phyloP scores from a whole-genome alignment of 1,139 yeast genomes.

The Maudiozyma humilis region DNA sequence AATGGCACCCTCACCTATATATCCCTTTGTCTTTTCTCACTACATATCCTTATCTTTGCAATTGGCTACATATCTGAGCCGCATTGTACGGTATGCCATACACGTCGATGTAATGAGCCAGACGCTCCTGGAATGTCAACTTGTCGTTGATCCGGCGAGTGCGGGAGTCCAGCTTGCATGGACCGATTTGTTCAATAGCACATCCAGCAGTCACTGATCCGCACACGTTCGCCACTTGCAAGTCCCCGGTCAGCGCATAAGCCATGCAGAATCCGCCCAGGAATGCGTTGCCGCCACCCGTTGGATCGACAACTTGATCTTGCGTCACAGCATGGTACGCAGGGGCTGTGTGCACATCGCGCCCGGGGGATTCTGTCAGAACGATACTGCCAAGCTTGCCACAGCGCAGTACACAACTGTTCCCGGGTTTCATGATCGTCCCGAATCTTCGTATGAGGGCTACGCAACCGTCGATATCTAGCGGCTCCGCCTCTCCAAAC shows the following conservation, averaged over 20 bases:
- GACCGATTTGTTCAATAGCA: constrained; percentile 69
- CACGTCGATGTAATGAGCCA: constrained; percentile 14
- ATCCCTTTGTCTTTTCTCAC: background rate
- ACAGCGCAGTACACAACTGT: constrained; percentile 49
- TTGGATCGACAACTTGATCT: constrained; percentile 65
- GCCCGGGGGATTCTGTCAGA: constrained; percentile 28
- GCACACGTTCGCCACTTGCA: constrained; percentile 50
- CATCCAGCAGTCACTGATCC: constrained; percentile 77
- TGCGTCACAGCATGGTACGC: constrained; percentile 52
- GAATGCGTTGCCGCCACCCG: constrained; percentile 90
- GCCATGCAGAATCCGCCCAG: constrained; percentile 75
- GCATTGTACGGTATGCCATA: constrained; percentile 9
- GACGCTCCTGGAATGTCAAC: constrained; percentile 18
- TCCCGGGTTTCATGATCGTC: constrained; percentile 33
- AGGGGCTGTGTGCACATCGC: constrained; percentile 38
- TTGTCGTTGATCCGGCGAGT: constrained; percentile 51
- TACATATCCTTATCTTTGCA: constrained; percentile 1
- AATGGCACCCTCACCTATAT: too few relatives aligned
- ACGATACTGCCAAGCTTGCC: constrained; percentile 60
- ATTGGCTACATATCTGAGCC: constrained; percentile 8
- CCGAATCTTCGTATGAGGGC: constrained; percentile 39
- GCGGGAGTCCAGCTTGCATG: constrained; percentile 37
- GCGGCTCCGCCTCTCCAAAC: constrained; percentile 42
- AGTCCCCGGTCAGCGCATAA: constrained; percentile 43
- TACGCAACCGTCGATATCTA: constrained; percentile 33